A percentile compares a stretch with the other conserved stretches of the same genome.
phyloP scores from a whole-genome alignment of 139 green algal species.

The Bryopsis sp. region DNA sequence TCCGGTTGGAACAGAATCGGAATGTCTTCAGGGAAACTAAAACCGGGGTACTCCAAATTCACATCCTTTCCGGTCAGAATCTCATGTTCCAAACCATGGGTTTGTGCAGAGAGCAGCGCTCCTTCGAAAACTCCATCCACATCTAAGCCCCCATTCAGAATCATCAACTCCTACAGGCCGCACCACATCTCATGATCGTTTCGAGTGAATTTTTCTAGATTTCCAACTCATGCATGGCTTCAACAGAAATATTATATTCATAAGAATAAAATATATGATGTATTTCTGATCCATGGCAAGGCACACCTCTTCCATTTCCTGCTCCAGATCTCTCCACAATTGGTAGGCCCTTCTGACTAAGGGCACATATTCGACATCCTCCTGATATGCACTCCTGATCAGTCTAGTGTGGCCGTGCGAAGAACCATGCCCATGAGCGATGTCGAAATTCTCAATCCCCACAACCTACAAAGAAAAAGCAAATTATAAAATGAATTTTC shows the following conservation, averaged over 20 bases:
- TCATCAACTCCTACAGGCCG: neutral
- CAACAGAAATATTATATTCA: no score
- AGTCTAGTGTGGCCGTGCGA: neutral
- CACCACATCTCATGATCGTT: neutral
- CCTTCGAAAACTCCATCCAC: neutral
- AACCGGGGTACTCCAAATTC: neutral
- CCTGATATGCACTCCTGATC: neutral
- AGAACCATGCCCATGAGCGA: neutral
- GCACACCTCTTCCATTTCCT: no score
- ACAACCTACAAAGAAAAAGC: neutral
- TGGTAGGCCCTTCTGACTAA: neutral
- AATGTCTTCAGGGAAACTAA: neutral
- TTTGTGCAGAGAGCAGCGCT: neutral
- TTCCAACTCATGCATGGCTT: no score
- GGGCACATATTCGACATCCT: neutral
- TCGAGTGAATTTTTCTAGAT: conserved; percentile 5
- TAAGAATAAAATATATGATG: no score
- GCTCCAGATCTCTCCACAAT: conserved; percentile 11
- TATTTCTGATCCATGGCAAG: no score
- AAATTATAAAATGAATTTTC: neutral
- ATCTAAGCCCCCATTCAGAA: neutral
- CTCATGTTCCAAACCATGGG: neutral
- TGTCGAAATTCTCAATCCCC: conserved; percentile 8
- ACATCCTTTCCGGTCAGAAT: neutral
- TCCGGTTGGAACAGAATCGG: neutral